Conservation (phyloP, 495 filamentous ascomycete genomes). For the Podospora tetraspora region DNA sequence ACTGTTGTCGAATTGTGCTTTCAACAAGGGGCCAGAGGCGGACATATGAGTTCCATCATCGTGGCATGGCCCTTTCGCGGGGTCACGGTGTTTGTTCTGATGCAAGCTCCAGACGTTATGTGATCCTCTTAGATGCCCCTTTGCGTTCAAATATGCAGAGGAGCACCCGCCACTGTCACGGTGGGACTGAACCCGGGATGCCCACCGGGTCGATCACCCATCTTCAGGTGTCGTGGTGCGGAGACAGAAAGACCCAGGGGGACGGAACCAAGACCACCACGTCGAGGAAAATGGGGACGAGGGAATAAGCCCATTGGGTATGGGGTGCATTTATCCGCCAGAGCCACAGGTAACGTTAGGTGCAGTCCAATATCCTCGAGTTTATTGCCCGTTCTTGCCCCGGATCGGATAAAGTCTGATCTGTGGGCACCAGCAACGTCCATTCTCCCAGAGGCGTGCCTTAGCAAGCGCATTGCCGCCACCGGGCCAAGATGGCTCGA, state of each 20-base stretch:
- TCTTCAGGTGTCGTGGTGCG: not conserved
- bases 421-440: slow-evolving; percentile 6
- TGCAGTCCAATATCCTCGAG: slow-evolving; percentile 22
- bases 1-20: too few relatives aligned
- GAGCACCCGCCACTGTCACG: not conserved
- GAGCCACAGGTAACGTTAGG: not conserved
- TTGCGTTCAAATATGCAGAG: too few relatives aligned
- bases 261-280: not conserved
- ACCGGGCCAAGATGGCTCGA: slow-evolving; percentile 12
- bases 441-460: not conserved
- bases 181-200: not conserved
- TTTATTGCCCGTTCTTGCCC: slow-evolving; percentile 25
- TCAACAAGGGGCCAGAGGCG: too few relatives aligned
- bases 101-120: too few relatives aligned
- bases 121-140: too few relatives aligned
- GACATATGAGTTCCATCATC: too few relatives aligned
- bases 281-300: not conserved
- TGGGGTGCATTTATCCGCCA: slow-evolving; percentile 26
- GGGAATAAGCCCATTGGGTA: not conserved
- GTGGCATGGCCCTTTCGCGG: too few relatives aligned
- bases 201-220: not conserved
- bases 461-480: slow-evolving; percentile 15
- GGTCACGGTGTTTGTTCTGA: too few relatives aligned
- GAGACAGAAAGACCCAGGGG: not conserved
- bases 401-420: slow-evolving; percentile 31